Conservation (phyloP, 2,329 filamentous ascomycete species). For the Penicillium sp. region DNA sequence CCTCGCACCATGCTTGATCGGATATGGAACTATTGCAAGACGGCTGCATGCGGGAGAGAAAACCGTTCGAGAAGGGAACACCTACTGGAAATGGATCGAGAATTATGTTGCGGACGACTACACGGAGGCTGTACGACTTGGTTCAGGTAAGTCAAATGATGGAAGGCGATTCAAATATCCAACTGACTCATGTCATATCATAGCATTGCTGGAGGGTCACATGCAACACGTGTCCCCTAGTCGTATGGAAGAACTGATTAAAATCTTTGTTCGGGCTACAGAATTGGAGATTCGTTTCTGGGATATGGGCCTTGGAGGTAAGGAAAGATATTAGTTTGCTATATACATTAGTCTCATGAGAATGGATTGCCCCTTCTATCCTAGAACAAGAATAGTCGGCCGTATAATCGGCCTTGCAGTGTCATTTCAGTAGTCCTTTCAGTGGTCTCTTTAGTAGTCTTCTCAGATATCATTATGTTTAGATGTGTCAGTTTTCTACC, state of each 20-base stretch:
- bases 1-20: constrained; percentile 83
- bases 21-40: constrained; percentile 76
- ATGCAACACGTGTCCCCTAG: constrained; percentile 69
- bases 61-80: constrained; percentile 63
- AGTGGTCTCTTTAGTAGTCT: no score
- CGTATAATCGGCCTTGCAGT: no score
- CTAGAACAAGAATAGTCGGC: neutral
- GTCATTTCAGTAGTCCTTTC: no score
- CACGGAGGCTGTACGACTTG: constrained; percentile 65
- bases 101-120: constrained; percentile 86
- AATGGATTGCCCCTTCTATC: neutral
- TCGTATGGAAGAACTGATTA: constrained; percentile 76
- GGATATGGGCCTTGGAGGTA: constrained; percentile 60
- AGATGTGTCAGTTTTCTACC: no score
- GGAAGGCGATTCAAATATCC: neutral
- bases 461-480: no score
- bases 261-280: constrained; percentile 84
- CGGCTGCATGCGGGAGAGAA: constrained; percentile 63
- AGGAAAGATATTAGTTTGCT: constrained; percentile 1
- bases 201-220: constrained; percentile 73
- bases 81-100: constrained; percentile 87
- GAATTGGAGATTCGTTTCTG: constrained; percentile 74
- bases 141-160: constrained; percentile 56
- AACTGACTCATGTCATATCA: constrained; percentile 8
- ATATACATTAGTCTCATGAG: neutral